Conservation (phyloP, 345 rosid species). For the Bruguiera sexangula region DNA sequence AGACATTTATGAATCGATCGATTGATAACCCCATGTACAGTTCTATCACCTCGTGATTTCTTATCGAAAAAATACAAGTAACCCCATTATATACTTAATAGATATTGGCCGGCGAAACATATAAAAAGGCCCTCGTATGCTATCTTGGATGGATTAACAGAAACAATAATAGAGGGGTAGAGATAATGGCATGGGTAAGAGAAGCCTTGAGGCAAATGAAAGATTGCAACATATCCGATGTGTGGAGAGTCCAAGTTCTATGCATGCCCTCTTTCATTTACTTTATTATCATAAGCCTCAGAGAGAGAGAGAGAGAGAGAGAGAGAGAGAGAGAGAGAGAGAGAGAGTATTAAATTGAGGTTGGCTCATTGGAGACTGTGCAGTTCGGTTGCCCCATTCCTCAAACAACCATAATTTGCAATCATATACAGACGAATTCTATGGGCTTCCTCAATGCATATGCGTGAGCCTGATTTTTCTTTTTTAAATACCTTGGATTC, state of each 20-base stretch:
- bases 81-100: neutral
- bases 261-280: constrained; percentile 16
- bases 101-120: neutral
- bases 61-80: neutral
- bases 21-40: too few species aligned
- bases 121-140: neutral
- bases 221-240: constrained; percentile 49
- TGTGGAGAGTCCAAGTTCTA: constrained; percentile 29
- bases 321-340: constrained; percentile 7
- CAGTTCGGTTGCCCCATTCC: constrained; percentile 17
- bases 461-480: constrained; percentile 4
- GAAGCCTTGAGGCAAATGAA: constrained; percentile 29
- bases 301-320: constrained; percentile 3
- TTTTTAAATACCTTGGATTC: neutral
- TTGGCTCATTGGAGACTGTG: constrained; percentile 16
- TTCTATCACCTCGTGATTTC: neutral
- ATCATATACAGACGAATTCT: constrained; percentile 22
- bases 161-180: constrained; percentile 36
- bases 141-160: constrained; percentile 11
- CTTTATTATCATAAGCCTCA: neutral
- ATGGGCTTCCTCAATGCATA: constrained; percentile 31
- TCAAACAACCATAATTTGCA: constrained; percentile 15
- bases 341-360: neutral
- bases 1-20: too few species aligned
- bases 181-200: constrained; percentile 17